Evolutionary conservation across 1,284 basidiomycete species (phyloP), one percentile per base, ranked within the genome.

Genomic region (Schizopora paradoxa): DNA sequence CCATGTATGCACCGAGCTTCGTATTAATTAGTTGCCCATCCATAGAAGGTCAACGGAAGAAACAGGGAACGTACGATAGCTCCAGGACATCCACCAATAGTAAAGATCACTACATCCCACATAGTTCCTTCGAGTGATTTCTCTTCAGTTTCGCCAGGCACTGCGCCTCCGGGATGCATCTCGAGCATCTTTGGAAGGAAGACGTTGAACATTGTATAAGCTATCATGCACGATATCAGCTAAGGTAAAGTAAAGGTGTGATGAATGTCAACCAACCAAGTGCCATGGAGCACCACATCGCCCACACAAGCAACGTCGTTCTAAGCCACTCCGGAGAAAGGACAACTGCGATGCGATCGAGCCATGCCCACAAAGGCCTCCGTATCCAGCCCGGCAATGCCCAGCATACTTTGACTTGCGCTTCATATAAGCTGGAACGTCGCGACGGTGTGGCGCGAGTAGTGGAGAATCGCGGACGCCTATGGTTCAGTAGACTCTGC

Each of bases 161-260:
- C 58, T 14, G 66, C 41, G 3, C 55, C 53, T 16, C 64, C 61
- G 4, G 51, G 49, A 14, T 69, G 58, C 54, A 73, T 76, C 69
- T 93, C 93, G 23, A 98, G 69, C 11, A 95, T 74, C 57, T 92
- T 92, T 0, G 95, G 95, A 16, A 97, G 74, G 64, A 86, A 98
- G 10, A 96, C 92, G 59, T 98, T 99, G 69, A 98, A 98, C 82
- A 95, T 95, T 5, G 91, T 97, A 59, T 82, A 93, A 1, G 83
- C 91, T 86, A 58, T 41, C 41, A 51, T 52, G 51, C 48, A 43
- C 21, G 26, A 39, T 23, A 38, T 13, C 22, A 39, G 21, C 26
- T 33, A 22, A 19, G 21, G 34, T 27, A 42, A 47, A 21, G 26
- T n/a, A 26, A 10, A 21, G 46, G 22, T 29, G 2, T 26, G 11